Conservation (phyloP, 352 stramenopile genomes). For the Phytophthora rubi region DNA sequence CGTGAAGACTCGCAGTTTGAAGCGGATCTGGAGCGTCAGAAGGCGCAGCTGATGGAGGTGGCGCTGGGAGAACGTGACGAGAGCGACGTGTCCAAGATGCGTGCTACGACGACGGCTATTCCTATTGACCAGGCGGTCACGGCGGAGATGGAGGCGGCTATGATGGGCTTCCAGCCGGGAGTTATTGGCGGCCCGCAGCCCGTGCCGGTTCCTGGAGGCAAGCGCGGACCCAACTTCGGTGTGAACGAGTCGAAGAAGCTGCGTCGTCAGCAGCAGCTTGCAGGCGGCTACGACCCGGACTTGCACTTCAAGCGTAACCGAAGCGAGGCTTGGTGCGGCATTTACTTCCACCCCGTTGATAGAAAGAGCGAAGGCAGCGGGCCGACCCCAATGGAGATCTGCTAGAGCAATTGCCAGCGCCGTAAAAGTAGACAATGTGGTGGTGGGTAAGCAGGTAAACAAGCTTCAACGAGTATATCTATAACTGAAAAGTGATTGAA, state of each 20-base stretch:
- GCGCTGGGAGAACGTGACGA: conserved; percentile 84
- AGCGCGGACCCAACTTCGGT: conserved; percentile 77
- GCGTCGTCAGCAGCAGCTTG: conserved; percentile 79
- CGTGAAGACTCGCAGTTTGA: conserved; percentile 84
- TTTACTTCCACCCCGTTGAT: conserved; percentile 73
- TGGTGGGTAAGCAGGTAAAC: neutral
- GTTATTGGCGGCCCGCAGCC: conserved; percentile 77
- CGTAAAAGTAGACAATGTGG: neutral
- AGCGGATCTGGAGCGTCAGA: conserved; percentile 79
- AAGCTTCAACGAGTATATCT: conserved; percentile 17
- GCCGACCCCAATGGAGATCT: conserved; percentile 60
- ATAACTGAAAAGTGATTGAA: conserved; percentile 11
- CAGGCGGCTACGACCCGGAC: conserved; percentile 81
- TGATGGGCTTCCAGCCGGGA: conserved; percentile 88
- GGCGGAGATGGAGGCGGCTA: conserved; percentile 88
- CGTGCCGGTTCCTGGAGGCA: conserved; percentile 78
- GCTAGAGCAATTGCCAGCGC: conserved; percentile 24
- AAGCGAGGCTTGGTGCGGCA: conserved; percentile 77
- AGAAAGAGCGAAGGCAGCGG: conserved; percentile 31
- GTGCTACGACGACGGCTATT: conserved; percentile 79
- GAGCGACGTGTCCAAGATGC: conserved; percentile 74
- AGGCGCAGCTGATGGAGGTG: conserved; percentile 87
- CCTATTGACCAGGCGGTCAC: conserved; percentile 89
- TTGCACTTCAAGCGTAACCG: conserved; percentile 83
- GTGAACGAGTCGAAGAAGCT: conserved; percentile 84